These are phyloP conservation scores for Populus ilicifolia DNA, from an alignment of 345 rosid species.

Conservation along the genomic window DNA sequence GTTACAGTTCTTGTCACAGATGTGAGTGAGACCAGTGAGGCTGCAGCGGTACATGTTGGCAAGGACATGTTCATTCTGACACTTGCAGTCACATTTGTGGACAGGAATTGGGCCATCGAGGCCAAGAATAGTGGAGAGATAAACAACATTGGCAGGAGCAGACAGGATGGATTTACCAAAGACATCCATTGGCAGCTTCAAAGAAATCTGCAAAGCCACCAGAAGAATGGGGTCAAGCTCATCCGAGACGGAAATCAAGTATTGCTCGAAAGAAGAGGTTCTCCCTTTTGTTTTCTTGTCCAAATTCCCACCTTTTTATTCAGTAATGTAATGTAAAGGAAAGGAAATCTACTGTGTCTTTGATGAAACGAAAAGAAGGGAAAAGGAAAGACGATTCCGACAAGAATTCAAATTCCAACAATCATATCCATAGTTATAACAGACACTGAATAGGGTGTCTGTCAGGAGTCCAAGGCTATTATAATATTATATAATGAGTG, in stretches of 20 bases:
- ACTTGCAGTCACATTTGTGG: constrained; percentile 94
- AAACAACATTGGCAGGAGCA: constrained; percentile 77
- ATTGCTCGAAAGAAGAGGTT: no score
- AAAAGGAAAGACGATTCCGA: neutral
- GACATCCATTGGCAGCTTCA: constrained; percentile 63
- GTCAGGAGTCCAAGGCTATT: no score
- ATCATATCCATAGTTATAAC: neutral
- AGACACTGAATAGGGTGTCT: neutral
- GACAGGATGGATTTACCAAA: constrained; percentile 61
- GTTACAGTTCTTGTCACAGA: constrained; percentile 99
- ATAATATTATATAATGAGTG: neutral
- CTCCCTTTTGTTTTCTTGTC: neutral
- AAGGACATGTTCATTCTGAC: constrained; percentile 76
- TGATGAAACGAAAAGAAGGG: neutral
- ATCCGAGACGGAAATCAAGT: no score
- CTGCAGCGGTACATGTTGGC: constrained; percentile 95
- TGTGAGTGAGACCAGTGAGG: constrained; percentile 85
- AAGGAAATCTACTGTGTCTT: no score
- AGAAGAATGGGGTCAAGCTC: neutral
- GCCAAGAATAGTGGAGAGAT: constrained; percentile 84
- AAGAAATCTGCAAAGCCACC: no score
- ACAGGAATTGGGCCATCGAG: constrained; percentile 58
- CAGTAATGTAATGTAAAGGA: neutral
- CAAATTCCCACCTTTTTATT: neutral
- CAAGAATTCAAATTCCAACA: neutral